phyloP scores from a whole-genome alignment of 2,329 filamentous ascomycete species.

The Microcyclospora tardicrescens region DNA sequence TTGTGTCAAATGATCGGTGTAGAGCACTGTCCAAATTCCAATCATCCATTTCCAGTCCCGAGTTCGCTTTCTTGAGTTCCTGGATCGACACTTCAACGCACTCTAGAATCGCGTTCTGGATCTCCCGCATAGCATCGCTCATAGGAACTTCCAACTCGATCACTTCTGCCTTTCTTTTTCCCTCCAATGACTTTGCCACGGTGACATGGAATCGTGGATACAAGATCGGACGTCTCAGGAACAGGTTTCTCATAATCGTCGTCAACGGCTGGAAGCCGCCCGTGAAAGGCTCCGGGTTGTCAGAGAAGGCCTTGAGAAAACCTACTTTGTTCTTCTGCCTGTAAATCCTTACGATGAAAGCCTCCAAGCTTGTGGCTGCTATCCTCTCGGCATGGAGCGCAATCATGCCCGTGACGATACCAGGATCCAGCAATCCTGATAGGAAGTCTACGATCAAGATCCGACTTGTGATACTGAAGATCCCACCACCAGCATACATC shows the following conservation, averaged over 20 bases:
- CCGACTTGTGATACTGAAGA: constrained; percentile 90
- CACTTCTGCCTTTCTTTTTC: constrained; percentile 85
- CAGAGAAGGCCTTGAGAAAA: constrained; percentile 92
- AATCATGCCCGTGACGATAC: constrained; percentile 75
- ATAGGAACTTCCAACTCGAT: constrained; percentile 94
- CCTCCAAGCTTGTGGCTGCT: constrained; percentile 75
- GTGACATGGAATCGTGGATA: constrained; percentile 91
- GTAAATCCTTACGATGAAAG: constrained; percentile 89
- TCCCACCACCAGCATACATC: constrained; percentile 77
- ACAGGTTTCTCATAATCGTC: constrained; percentile 84
- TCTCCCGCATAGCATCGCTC: constrained; percentile 85
- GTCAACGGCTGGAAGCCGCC: constrained; percentile 77
- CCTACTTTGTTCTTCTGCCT: constrained; percentile 87
- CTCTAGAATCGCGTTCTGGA: constrained; percentile 88
- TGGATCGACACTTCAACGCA: constrained; percentile 91
- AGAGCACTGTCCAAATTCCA: constrained; percentile 92
- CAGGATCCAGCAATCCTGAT: constrained; percentile 67
- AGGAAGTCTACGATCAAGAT: constrained; percentile 90
- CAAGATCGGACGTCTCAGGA: constrained; percentile 73
- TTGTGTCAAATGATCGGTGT: constrained; percentile 81
- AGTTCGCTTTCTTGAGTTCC: constrained; percentile 83
- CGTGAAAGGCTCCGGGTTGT: constrained; percentile 82
- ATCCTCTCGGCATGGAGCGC: constrained; percentile 80
- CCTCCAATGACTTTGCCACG: constrained; percentile 79
- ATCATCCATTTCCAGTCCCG: constrained; percentile 85